Conservation (phyloP, 345 rosid species). For the Anacardium occidentale region DNA sequence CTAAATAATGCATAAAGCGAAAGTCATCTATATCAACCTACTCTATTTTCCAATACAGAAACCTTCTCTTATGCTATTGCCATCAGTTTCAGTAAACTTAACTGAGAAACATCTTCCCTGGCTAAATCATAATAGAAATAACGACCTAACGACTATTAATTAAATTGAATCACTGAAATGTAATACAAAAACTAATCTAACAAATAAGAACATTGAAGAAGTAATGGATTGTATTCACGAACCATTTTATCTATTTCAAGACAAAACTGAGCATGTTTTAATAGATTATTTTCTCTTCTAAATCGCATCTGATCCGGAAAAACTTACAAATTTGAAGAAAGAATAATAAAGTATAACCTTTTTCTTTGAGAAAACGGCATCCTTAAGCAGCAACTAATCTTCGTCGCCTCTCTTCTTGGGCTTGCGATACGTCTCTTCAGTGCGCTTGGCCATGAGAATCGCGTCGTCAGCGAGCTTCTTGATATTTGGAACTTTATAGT, state of each 20-base stretch:
- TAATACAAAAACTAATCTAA: not conserved
- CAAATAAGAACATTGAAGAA: not conserved
- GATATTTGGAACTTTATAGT: conserved; percentile 83
- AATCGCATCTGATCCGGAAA: not conserved
- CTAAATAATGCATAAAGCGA: not conserved
- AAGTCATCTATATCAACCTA: not conserved
- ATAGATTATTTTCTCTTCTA: not conserved
- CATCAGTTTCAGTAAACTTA: not conserved
- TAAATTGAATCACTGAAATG: too few species aligned
- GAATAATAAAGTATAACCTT: not conserved
- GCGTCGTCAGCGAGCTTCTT: conserved; percentile 48
- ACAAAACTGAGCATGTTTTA: not conserved
- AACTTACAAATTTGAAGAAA: too few species aligned
- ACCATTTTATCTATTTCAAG: too few species aligned
- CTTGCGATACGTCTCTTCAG: conserved; percentile 45
- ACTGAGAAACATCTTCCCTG: too few species aligned
- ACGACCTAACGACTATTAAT: too few species aligned
- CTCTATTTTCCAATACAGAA: not conserved
- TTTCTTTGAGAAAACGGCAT: not conserved
- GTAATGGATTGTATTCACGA: not conserved
- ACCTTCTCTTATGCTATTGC: not conserved
- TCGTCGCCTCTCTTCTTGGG: conserved; percentile 16
- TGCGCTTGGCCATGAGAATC: conserved; percentile 50
- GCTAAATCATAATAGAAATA: too few species aligned
- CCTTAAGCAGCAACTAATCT: conserved; percentile 1